Conservation (phyloP, 192 early-diverging fungal genomes). For the Coemansia biformis region DNA sequence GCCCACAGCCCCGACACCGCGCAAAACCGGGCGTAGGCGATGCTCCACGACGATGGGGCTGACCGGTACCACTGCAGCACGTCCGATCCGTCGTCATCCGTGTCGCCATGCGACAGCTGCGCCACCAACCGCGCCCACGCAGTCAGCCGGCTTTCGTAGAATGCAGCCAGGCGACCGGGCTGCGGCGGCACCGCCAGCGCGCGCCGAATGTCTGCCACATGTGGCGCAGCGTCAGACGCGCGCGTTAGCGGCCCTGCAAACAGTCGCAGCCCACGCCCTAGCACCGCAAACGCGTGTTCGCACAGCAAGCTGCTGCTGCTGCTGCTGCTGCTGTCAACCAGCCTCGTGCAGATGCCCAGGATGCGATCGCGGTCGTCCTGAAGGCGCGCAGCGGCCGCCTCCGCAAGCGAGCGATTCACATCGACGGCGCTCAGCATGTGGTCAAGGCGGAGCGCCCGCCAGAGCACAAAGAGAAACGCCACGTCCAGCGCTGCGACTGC, state of each 20-base stretch:
- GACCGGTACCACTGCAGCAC: background rate
- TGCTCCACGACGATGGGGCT: slow-evolving; percentile 26
- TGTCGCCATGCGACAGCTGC: background rate
- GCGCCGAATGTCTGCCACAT: slow-evolving; percentile 8
- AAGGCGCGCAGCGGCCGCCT: slow-evolving; percentile 7
- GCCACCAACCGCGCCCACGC: slow-evolving; percentile 6
- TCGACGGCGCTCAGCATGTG: slow-evolving; percentile 2
- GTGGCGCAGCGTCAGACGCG: background rate
- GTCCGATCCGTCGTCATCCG: background rate
- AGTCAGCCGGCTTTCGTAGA: slow-evolving; percentile 17
- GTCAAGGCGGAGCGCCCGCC: slow-evolving; percentile 27
- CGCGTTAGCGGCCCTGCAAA: slow-evolving; percentile 26
- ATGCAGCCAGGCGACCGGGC: slow-evolving; percentile 9
- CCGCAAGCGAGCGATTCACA: background rate
- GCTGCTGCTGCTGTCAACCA: slow-evolving; percentile 5
- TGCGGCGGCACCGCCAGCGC: slow-evolving; percentile 6
- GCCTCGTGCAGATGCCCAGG: slow-evolving; percentile 11
- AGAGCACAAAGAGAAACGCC: slow-evolving; percentile 32
- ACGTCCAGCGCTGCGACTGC: slow-evolving; percentile 27
- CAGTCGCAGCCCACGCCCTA: slow-evolving; percentile 22
- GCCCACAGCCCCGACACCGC: slow-evolving; percentile 31
- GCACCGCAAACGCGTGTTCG: slow-evolving; percentile 36
- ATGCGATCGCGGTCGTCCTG: slow-evolving; percentile 21
- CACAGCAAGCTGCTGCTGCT: slow-evolving; percentile 12
- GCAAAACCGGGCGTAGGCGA: slow-evolving; percentile 35